A percentile compares a stretch with the other conserved stretches of the same genome.
Evolutionary conservation across 225 moss, liverwort and hornwort species (phyloP).

Genomic region (Straminergon stramineum): DNA sequence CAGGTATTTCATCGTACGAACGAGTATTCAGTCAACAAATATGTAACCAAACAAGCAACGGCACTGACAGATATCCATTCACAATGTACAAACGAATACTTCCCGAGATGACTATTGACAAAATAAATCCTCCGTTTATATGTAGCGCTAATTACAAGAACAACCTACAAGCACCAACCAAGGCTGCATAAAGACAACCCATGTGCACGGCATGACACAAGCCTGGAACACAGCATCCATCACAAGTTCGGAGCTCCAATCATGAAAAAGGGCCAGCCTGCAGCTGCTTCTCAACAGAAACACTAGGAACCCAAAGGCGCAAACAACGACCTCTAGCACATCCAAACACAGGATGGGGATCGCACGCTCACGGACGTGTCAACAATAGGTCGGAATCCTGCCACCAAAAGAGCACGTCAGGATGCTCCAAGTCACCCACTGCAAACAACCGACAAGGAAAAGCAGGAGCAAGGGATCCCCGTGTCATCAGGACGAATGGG

Average conservation of each 20-base stretch:
- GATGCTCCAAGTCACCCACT: constrained; percentile 18
- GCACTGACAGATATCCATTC: no score
- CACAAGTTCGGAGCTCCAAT: background rate
- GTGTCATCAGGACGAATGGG: background rate
- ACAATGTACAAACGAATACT: background rate
- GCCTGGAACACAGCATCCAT: background rate
- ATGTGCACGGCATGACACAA: background rate
- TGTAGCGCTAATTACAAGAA: constrained; percentile 22
- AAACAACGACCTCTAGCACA: background rate
- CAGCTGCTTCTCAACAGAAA: constrained; percentile 6
- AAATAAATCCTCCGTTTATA: constrained; percentile 3
- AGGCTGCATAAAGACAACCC: background rate
- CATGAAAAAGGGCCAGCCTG: background rate
- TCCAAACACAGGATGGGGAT: background rate
- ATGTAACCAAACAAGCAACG: no score
- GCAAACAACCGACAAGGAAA: background rate
- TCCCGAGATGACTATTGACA: background rate
- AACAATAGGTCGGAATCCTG: constrained; percentile 46
- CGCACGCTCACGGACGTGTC: constrained; percentile 14
- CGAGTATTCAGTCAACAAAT: no score
- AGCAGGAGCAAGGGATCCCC: background rate
- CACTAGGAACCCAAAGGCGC: constrained; percentile 4
- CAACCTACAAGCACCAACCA: background rate
- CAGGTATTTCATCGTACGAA: no score
- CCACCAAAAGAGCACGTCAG: constrained; percentile 20